Evolutionary conservation across 768 basidiomycete genomes (phyloP), one percentile per base, ranked within the genome.

Genomic region (Xanthoconium purpureum): DNA sequence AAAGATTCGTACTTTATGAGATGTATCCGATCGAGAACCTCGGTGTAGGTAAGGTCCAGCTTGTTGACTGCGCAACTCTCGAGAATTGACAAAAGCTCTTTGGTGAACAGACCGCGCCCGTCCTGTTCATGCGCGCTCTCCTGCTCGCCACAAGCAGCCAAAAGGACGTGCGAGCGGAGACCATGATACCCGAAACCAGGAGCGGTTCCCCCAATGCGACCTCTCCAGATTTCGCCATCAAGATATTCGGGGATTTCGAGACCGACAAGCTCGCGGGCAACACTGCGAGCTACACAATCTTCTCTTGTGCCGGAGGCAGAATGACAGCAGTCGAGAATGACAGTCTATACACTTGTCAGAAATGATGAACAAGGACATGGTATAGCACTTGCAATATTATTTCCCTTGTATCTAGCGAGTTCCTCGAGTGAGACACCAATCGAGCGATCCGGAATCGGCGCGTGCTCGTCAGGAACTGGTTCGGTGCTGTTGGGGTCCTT

Each of bases 291-390:
- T 2, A 47, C 18, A 20, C 50, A 59, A 39, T 7, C 45, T 36
- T 52, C n/a, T 17, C 77, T 71, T 17, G 66, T 73, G 13, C 74
- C 67, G 1, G 76, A 74, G 2, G 69, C 76, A 5, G 79, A 77
- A 60, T 74, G 69, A 58, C 79, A 80, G 48, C 79, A 79, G 50
- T 79, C 79, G 7, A 80, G 65, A 39, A 80, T 76, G 24, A 80
- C 64, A 12, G 75, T 77, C 79, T 80, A 54, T 24, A 17, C 15
- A 15, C 2, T 39, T 14, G 55, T 55, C 20, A 53, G 35, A 6
- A 45, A 47, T 10, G 32, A 35, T 29, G 24, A n/a, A 28, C 52
- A 1, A 6, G 17, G 61, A 64, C 11, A 70, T 68, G 11, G 9
- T 36, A 28, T 40, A 14, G 3, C 43, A 62, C 78, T 30, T 47